Percentiles rank a stretch among this genome's conserved stretches.
phyloP scores from a whole-genome alignment of 805 yeast genomes.

The Ogataea naganishii region DNA sequence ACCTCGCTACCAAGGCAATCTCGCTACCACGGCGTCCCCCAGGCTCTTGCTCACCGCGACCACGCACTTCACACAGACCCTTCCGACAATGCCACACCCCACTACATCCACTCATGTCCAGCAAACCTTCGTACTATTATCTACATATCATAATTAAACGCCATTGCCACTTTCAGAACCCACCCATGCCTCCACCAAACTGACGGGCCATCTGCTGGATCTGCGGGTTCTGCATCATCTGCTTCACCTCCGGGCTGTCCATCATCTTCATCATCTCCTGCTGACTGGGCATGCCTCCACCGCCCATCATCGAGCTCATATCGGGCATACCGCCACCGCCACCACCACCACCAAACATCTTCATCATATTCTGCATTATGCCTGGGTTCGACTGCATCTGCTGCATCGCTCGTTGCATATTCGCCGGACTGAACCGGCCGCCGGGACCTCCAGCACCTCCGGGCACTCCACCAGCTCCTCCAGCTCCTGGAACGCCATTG shows the following conservation, averaged over 20 bases:
- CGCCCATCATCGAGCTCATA: slow-evolving; percentile 53
- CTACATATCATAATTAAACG: too few species aligned
- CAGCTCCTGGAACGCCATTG: slow-evolving; percentile 53
- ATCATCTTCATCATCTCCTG: slow-evolving; percentile 36
- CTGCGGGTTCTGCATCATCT: slow-evolving; percentile 61
- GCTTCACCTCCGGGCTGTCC: slow-evolving; percentile 32
- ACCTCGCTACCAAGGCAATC: too few species aligned
- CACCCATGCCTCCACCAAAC: slow-evolving; percentile 12
- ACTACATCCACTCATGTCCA: too few species aligned
- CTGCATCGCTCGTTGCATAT: slow-evolving; percentile 41
- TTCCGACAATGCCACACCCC: too few species aligned
- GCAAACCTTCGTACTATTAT: too few species aligned
- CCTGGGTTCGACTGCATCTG: slow-evolving; percentile 64
- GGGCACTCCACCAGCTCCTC: slow-evolving; percentile 47
- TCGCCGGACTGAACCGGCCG: slow-evolving; percentile 23
- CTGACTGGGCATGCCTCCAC: slow-evolving; percentile 35
- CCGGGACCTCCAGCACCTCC: slow-evolving; percentile 40
- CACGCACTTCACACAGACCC: too few species aligned
- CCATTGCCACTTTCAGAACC: slow-evolving; percentile 1
- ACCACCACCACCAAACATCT: slow-evolving; percentile 60
- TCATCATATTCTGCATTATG: slow-evolving; percentile 66
- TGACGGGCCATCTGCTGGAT: slow-evolving; percentile 58
- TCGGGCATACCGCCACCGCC: slow-evolving; percentile 60
- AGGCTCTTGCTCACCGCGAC: too few species aligned
- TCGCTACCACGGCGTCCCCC: too few species aligned